Conservation (phyloP, 495 filamentous ascomycete genomes). For the Cercophora samala region DNA sequence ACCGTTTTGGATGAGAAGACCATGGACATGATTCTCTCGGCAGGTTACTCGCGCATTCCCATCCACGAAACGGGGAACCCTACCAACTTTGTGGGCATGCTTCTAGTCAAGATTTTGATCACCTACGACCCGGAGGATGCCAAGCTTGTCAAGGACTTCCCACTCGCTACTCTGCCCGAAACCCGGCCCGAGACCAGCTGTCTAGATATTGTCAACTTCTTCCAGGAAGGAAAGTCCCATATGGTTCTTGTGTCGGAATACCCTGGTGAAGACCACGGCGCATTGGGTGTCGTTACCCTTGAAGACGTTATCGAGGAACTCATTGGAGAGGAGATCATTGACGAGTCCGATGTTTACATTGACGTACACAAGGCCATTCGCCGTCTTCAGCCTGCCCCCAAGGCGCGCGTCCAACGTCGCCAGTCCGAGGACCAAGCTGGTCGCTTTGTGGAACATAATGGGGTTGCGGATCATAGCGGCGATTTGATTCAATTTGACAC, state of each 20-base stretch:
- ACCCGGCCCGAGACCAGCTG: slow-evolving; percentile 93
- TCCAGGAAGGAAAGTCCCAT: slow-evolving; percentile 97
- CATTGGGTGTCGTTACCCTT: slow-evolving; percentile 87
- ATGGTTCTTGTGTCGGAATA: slow-evolving; percentile 95
- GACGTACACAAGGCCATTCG: slow-evolving; percentile 96
- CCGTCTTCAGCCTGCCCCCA: slow-evolving; percentile 50
- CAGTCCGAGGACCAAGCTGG: slow-evolving; percentile 22
- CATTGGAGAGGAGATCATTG: slow-evolving; percentile 88
- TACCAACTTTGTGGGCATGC: slow-evolving; percentile 91
- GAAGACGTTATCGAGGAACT: slow-evolving; percentile 98
- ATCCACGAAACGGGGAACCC: slow-evolving; percentile 83
- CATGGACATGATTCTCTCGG: slow-evolving; percentile 87
- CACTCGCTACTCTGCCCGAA: slow-evolving; percentile 89
- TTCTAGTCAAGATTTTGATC: slow-evolving; percentile 96
- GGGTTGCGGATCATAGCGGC: slow-evolving; percentile 9
- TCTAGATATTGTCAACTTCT: slow-evolving; percentile 97
- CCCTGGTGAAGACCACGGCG: slow-evolving; percentile 83
- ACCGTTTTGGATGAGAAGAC: slow-evolving; percentile 85
- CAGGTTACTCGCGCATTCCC: slow-evolving; percentile 92
- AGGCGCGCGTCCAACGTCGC: slow-evolving; percentile 31
- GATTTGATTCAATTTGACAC: slow-evolving; percentile 18
- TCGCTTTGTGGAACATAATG: slow-evolving; percentile 20
- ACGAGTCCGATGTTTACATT: slow-evolving; percentile 92
- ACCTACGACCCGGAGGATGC: slow-evolving; percentile 96
- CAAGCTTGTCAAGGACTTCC: slow-evolving; percentile 80